Conservation (phyloP, 352 stramenopile genomes). For the Elongisporangium prolatum region DNA sequence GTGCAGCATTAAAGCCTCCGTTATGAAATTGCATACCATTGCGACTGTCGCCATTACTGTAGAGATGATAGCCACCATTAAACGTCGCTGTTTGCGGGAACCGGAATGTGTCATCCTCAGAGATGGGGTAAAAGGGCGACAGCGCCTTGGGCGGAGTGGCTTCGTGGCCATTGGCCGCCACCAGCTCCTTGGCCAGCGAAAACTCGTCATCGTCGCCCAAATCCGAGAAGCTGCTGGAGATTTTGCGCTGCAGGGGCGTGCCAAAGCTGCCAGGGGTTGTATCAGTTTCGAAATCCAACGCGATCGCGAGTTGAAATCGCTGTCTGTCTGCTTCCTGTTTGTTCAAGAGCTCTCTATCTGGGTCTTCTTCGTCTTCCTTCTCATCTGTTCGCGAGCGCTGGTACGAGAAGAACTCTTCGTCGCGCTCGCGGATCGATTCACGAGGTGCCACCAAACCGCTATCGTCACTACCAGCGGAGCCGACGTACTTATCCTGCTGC, state of each 20-base stretch:
- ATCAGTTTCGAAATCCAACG: slow-evolving; percentile 64
- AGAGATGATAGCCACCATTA: slow-evolving; percentile 27
- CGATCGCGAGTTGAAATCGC: slow-evolving; percentile 47
- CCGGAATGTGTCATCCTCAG: slow-evolving; percentile 67
- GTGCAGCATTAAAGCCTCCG: neutral
- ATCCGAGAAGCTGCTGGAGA: slow-evolving; percentile 85
- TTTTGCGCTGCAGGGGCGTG: slow-evolving; percentile 58
- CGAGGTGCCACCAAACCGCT: slow-evolving; percentile 6
- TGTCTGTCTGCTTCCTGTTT: slow-evolving; percentile 27
- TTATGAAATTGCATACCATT: slow-evolving; percentile 4
- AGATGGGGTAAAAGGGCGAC: slow-evolving; percentile 75
- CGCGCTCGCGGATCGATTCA: neutral
- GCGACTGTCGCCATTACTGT: slow-evolving; percentile 9
- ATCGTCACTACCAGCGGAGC: slow-evolving; percentile 20
- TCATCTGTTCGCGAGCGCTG: slow-evolving; percentile 8
- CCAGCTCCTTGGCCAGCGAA: slow-evolving; percentile 56
- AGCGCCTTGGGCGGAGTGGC: slow-evolving; percentile 23
- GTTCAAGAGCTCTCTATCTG: slow-evolving; percentile 6
- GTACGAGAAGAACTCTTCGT: neutral
- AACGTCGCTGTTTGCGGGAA: slow-evolving; percentile 53
- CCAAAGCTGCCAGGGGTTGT: slow-evolving; percentile 28
- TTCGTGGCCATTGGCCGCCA: slow-evolving; percentile 16
- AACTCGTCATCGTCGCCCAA: slow-evolving; percentile 84
- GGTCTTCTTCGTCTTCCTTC: slow-evolving; percentile 8
- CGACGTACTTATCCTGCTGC: neutral